Conservation (phyloP, 2,329 filamentous ascomycete genomes). For the Coniochaeta hoffmannii region DNA sequence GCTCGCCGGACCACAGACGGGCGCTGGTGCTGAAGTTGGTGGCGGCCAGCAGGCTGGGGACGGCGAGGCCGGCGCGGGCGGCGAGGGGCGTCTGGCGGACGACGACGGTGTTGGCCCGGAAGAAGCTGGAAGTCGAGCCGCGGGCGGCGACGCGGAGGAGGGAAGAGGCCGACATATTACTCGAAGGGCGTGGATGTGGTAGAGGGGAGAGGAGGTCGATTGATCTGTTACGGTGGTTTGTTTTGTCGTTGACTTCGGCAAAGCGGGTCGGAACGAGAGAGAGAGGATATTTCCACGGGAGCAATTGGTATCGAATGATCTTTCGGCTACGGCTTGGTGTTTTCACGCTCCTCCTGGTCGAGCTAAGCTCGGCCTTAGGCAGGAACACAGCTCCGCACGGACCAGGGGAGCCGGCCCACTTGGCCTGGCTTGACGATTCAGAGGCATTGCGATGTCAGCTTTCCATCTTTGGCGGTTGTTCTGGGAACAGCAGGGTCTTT, state of each 20-base stretch:
- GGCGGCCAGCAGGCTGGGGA: constrained; percentile 40
- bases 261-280: constrained; percentile 12
- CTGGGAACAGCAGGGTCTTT: not conserved
- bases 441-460: not conserved
- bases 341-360: constrained; percentile 5
- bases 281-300: constrained; percentile 10
- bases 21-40: constrained; percentile 57
- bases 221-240: not conserved
- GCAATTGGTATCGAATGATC: constrained; percentile 22
- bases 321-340: constrained; percentile 17
- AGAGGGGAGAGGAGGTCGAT: constrained; percentile 3
- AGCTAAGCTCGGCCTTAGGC: not conserved
- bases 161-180: constrained; percentile 43
- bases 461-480: not conserved
- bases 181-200: constrained; percentile 10
- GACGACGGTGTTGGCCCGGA: constrained; percentile 55
- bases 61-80: constrained; percentile 43
- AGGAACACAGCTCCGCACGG: not conserved
- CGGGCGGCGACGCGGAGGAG: constrained; percentile 67
- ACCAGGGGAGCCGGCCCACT: not conserved
- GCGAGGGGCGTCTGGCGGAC: constrained; percentile 48
- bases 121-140: constrained; percentile 53
- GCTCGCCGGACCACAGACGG: constrained; percentile 44
- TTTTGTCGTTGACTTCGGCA: constrained; percentile 4
- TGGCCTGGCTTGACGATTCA: constrained; percentile 1